These are phyloP conservation scores for Theobroma cacao DNA, from an alignment of 345 rosid genomes.

Conservation along the genomic window DNA sequence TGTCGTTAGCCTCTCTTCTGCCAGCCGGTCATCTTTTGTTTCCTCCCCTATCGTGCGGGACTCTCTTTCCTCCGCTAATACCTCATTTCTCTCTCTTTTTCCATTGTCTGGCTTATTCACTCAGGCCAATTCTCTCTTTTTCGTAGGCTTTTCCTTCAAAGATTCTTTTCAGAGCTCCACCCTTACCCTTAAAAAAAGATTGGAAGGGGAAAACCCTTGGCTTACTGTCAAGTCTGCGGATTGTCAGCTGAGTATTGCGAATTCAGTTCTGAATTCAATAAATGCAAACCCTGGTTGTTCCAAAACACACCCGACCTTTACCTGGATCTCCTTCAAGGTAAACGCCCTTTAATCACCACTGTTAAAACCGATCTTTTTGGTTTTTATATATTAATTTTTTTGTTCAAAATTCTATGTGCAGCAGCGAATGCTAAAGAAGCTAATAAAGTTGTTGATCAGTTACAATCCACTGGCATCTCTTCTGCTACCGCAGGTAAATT, in stretches of 20 bases:
- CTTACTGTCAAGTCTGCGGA: constrained; percentile 38
- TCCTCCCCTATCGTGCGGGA: no score
- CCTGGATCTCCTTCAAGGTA: constrained; percentile 44
- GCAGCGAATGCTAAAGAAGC: constrained; percentile 26
- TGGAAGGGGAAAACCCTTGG: no score
- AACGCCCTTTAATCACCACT: neutral
- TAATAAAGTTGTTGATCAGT: constrained; percentile 31
- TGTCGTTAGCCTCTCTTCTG: no score
- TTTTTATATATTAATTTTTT: neutral
- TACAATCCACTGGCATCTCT: constrained; percentile 30
- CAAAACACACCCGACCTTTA: constrained; percentile 46
- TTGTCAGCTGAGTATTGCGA: constrained; percentile 53
- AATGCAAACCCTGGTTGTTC: constrained; percentile 54
- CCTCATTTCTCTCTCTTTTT: no score
- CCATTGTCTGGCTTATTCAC: no score
- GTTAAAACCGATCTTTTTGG: neutral
- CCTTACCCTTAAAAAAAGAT: no score
- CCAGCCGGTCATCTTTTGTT: no score
- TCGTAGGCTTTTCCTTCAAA: no score
- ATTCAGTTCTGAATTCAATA: constrained; percentile 46
- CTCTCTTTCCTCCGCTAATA: no score
- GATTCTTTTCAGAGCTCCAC: no score
- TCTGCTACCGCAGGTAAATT: constrained; percentile 19
- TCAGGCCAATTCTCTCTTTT: no score
- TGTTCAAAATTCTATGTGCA: neutral